phyloP scores from a whole-genome alignment of 257 asterid genomes.

The Petrea volubilis region DNA sequence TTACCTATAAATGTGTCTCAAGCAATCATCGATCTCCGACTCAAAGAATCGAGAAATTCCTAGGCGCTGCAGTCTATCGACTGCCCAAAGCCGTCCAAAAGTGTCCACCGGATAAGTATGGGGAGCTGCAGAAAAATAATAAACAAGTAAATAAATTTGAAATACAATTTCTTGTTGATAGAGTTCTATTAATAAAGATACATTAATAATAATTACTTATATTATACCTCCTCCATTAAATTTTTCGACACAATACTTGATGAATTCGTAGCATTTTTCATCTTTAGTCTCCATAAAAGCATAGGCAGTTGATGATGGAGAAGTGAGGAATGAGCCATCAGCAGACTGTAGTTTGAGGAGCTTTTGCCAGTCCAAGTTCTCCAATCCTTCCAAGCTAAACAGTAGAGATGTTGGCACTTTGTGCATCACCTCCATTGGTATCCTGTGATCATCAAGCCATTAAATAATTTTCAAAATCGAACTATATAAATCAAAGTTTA shows the following conservation, averaged over 20 bases:
- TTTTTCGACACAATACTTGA: constrained; percentile 26
- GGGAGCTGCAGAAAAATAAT: constrained; percentile 35
- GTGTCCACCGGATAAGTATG: constrained; percentile 48
- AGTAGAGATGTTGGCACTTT: constrained; percentile 41
- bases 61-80: constrained; percentile 57
- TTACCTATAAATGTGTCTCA: constrained; percentile 45
- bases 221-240: constrained; percentile 58
- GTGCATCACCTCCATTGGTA: constrained; percentile 46
- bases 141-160: not conserved
- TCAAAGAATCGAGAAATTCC: constrained; percentile 51
- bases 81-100: constrained; percentile 55
- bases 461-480: not conserved
- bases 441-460: constrained; percentile 30
- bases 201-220: not conserved
- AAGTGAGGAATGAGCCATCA: constrained; percentile 56
- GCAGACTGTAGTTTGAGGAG: constrained; percentile 42
- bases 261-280: constrained; percentile 35
- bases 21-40: constrained; percentile 35
- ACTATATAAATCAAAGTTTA: no score
- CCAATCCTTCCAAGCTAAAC: constrained; percentile 50
- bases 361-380: constrained; percentile 49
- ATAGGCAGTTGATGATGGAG: constrained; percentile 61
- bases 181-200: not conserved
- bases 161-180: not conserved
- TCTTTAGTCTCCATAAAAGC: constrained; percentile 56